These are phyloP conservation scores for barrel medic (Medicago truncatula) DNA, from an alignment of 306 rosid species.

Conservation along the genomic window DNA sequence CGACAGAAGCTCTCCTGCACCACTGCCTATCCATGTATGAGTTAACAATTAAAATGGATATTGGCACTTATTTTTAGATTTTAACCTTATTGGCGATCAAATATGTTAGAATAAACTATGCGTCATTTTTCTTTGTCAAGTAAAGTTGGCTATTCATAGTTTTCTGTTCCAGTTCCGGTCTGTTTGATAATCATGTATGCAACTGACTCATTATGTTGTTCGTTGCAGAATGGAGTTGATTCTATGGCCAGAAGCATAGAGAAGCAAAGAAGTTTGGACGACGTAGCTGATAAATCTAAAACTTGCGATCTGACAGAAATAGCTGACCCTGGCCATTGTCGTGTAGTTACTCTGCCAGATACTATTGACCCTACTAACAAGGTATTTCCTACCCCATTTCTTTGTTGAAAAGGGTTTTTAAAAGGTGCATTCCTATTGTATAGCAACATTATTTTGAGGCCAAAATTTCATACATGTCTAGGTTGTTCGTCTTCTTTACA, in stretches of 20 bases:
- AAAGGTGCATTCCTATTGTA: slow-evolving; percentile 7
- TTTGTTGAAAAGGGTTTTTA: slow-evolving; percentile 6
- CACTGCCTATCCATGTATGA: slow-evolving; percentile 63
- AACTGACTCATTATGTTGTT: slow-evolving; percentile 23
- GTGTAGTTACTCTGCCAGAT: slow-evolving; percentile 66
- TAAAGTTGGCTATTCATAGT: slow-evolving; percentile 9
- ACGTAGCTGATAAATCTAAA: slow-evolving; percentile 63
- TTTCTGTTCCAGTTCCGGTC: slow-evolving; percentile 14
- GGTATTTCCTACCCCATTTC: slow-evolving; percentile 49
- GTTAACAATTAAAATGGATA: slow-evolving; percentile 9
- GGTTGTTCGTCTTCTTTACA: slow-evolving; percentile 78
- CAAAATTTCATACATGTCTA: slow-evolving; percentile 33
- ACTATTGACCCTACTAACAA: slow-evolving; percentile 55
- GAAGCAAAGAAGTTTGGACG: slow-evolving; percentile 61
- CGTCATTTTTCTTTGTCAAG: neutral
- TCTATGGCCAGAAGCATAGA: slow-evolving; percentile 56
- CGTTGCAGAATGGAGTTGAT: slow-evolving; percentile 64
- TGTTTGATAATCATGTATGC: slow-evolving; percentile 18
- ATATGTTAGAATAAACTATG: slow-evolving; percentile 8
- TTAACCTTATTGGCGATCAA: slow-evolving; percentile 1
- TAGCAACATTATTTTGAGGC: slow-evolving; percentile 13
- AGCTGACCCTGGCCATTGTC: slow-evolving; percentile 64
- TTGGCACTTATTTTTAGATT: slow-evolving; percentile 6
- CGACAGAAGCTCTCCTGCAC: slow-evolving; percentile 65
- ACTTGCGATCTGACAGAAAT: slow-evolving; percentile 66